Conservation (phyloP, 768 basidiomycete species). For the Suillus weaverae region DNA sequence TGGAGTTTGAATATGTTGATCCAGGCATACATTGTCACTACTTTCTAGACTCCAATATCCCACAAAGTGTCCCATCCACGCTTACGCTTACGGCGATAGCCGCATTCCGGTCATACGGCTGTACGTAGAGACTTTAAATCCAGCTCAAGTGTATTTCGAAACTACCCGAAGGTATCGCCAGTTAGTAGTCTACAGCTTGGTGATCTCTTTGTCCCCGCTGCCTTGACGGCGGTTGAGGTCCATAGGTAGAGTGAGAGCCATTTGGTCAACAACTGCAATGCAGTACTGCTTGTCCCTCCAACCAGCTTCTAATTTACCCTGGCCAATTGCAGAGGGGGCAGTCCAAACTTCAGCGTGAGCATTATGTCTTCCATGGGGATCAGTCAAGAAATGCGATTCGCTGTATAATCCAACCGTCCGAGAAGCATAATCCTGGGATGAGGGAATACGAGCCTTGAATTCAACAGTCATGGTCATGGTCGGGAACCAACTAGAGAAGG, state of each 20-base stretch:
- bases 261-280: slow-evolving; percentile 60
- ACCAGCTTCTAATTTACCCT: slow-evolving; percentile 39
- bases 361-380: slow-evolving; percentile 60
- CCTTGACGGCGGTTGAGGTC: slow-evolving; percentile 28
- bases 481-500: slow-evolving; percentile 53
- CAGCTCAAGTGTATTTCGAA: background rate
- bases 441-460: slow-evolving; percentile 62
- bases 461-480: slow-evolving; percentile 62
- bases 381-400: slow-evolving; percentile 49
- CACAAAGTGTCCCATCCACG: background rate
- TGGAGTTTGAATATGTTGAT: background rate
- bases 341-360: slow-evolving; percentile 64
- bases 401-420: slow-evolving; percentile 62
- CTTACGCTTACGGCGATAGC: background rate
- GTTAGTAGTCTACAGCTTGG: slow-evolving; percentile 20
- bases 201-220: slow-evolving; percentile 7
- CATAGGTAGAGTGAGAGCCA: slow-evolving; percentile 48
- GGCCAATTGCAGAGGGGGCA: slow-evolving; percentile 55
- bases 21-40: background rate
- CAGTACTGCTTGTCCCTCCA: slow-evolving; percentile 70
- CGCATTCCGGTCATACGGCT: background rate
- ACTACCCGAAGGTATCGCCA: background rate
- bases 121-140: background rate
- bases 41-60: background rate
- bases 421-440: slow-evolving; percentile 40